Conservation (phyloP, 2,329 filamentous ascomycete genomes). For the Penicillium nordicum region DNA sequence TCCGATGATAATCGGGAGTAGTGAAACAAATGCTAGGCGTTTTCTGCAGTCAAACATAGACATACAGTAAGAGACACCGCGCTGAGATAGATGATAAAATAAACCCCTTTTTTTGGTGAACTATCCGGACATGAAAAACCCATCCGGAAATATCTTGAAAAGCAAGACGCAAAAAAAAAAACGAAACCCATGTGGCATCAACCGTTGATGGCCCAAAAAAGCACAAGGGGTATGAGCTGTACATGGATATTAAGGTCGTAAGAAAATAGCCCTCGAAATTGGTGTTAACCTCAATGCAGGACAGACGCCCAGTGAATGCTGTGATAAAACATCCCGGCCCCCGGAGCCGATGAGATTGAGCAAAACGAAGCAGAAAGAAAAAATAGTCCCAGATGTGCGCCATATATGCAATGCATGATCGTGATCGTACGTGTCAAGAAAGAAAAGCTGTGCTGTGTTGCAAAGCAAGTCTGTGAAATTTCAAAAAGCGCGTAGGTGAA, state of each 20-base stretch:
- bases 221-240: slow-evolving; percentile 26
- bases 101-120: slow-evolving; percentile 16
- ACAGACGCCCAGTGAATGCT: slow-evolving; percentile 33
- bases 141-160: slow-evolving; percentile 4
- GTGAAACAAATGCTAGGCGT: slow-evolving; percentile 15
- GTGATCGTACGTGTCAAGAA: slow-evolving; percentile 35
- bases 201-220: slow-evolving; percentile 15
- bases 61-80: slow-evolving; percentile 15
- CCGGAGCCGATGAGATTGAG: slow-evolving; percentile 16
- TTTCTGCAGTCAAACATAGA: slow-evolving; percentile 14
- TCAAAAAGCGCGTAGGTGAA: background rate
- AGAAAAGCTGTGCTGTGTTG: slow-evolving; percentile 14
- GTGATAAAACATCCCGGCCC: slow-evolving; percentile 16
- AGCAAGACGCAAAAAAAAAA: background rate
- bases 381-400: slow-evolving; percentile 34
- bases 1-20: slow-evolving; percentile 5
- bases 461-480: slow-evolving; percentile 7
- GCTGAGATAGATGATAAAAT: slow-evolving; percentile 16
- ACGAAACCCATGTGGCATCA: slow-evolving; percentile 20
- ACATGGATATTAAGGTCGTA: slow-evolving; percentile 33
- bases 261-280: slow-evolving; percentile 13
- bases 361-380: slow-evolving; percentile 16
- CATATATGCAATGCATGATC: slow-evolving; percentile 40
- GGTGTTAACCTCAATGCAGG: slow-evolving; percentile 24
- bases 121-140: slow-evolving; percentile 6